Base-by-base conservation (phyloP, 2,329 filamentous ascomycete species). In the Fusarium camptoceras region DNA sequence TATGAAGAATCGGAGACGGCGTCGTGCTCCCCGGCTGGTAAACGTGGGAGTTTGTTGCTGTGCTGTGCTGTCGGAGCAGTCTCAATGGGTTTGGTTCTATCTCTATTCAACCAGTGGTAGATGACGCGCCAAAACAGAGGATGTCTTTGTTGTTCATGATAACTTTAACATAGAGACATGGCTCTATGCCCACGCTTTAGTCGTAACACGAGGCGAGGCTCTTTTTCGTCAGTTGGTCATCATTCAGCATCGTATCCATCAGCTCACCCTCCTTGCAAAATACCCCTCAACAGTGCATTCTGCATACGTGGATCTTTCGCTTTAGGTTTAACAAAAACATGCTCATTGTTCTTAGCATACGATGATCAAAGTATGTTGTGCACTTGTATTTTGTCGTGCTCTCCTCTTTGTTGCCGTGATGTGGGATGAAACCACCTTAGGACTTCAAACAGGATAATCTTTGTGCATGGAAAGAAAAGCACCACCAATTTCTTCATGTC, bases 211-310 rank as follows among this genome's bases (percentile, higher is more conserved):
- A 56, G 43, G 10, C 27, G 14, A n/a, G 18, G 18, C 15, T 28
- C 24, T 34, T 54, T 44, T 54, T 50, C 58, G 67, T 69, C 60
- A 64, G 58, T 42, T 55, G 43, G 55, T 57, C 68, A 70, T 71
- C 68, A 70, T 56, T n/a, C 50, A 47, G 18, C 30, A 34, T 39
- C 47, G 47, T 42, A 55, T 59, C 39, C 57, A 67, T 59, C 50
- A 63, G 28, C 39, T 64, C 67, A 70, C 34, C 43, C 53, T 48
- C 42, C 50, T 48, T 63, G 34, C 18, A 53, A 51, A 37, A 53
- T 43, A 64, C 51, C 59, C 59, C 59, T 50, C 44, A 34, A 18
- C 57, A 27, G 37, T 64, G 60, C 60, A 63, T 64, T 55, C 34
- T 57, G 53, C 61, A 30, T 64, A 64, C 44, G 53, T 65, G 53